Conservation (phyloP, 345 rosid genomes). For the Eucalyptus viminalis region DNA sequence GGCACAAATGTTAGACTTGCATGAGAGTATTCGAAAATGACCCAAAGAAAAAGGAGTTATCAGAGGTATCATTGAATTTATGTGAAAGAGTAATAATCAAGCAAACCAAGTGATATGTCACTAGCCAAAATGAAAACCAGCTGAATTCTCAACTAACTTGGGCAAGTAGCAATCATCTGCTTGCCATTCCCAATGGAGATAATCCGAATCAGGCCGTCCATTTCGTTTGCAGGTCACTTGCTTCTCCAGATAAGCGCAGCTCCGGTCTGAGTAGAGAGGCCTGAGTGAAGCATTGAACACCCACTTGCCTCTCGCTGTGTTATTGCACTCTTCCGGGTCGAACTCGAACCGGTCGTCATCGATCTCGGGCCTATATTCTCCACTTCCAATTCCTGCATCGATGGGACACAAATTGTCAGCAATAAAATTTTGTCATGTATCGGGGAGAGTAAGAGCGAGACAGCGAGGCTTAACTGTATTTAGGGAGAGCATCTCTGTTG, state of each 20-base stretch:
- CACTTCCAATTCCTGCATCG: neutral
- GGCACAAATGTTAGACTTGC: neutral
- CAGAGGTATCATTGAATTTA: neutral
- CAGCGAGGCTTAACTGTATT: constrained; percentile 35
- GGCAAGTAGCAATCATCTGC: constrained; percentile 85
- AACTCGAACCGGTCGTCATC: constrained; percentile 69
- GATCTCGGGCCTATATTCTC: constrained; percentile 6
- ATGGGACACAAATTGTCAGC: neutral
- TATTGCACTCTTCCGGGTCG: constrained; percentile 68
- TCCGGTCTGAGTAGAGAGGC: constrained; percentile 69
- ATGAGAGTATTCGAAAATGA: neutral
- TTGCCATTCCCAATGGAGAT: constrained; percentile 89
- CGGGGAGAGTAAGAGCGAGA: neutral
- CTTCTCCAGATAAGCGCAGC: constrained; percentile 71
- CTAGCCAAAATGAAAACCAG: neutral
- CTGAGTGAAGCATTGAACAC: constrained; percentile 44
- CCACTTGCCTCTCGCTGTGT: constrained; percentile 62
- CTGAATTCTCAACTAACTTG: constrained; percentile 13
- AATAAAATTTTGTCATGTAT: neutral
- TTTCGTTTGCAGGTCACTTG: constrained; percentile 71
- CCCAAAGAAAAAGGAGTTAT: neutral
- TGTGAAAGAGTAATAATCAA: neutral
- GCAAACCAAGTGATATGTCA: neutral
- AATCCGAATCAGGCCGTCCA: constrained; percentile 58
- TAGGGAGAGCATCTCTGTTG: constrained; percentile 16